Percentiles rank a stretch among this genome's conserved stretches.
Evolutionary conservation across 2,329 filamentous ascomycete species (phyloP).

Genomic region (Septoria linicola): DNA sequence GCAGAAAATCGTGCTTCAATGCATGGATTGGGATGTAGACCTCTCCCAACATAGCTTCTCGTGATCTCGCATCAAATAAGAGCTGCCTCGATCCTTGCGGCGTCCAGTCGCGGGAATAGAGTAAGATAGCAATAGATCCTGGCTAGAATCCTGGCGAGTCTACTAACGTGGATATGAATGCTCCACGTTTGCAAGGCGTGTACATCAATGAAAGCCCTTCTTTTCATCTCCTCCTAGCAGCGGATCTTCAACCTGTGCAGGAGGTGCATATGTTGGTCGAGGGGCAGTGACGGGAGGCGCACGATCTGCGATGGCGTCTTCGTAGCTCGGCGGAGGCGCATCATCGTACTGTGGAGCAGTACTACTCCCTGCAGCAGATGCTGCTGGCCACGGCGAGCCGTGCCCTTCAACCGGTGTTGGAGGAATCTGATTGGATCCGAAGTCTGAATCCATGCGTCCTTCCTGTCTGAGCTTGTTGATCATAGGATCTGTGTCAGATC

Average conservation of each 20-base stretch:
- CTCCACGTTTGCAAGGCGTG: not conserved
- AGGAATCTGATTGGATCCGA: constrained; percentile 30
- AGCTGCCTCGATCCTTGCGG: no score
- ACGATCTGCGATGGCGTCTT: constrained; percentile 82
- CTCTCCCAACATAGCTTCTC: no score
- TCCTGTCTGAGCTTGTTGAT: constrained; percentile 30
- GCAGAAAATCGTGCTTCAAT: no score
- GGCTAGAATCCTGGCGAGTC: no score
- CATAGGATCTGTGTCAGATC: constrained; percentile 26
- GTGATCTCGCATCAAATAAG: no score
- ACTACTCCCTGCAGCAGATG: constrained; percentile 9
- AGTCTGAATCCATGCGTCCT: constrained; percentile 26
- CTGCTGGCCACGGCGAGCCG: constrained; percentile 16
- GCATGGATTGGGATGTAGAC: no score
- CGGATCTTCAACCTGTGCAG: constrained; percentile 36
- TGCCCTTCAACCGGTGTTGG: constrained; percentile 26
- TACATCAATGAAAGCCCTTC: constrained; percentile 27
- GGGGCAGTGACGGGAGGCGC: constrained; percentile 71
- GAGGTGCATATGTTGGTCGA: constrained; percentile 62
- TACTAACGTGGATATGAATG: not conserved
- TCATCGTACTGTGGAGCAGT: constrained; percentile 47
- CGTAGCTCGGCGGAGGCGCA: constrained; percentile 83
- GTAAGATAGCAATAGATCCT: no score
- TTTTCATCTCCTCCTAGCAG: constrained; percentile 36
- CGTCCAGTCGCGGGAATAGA: no score